phyloP scores from a whole-genome alignment of 2,329 filamentous ascomycete species.

The Fusarium bulbicola region DNA sequence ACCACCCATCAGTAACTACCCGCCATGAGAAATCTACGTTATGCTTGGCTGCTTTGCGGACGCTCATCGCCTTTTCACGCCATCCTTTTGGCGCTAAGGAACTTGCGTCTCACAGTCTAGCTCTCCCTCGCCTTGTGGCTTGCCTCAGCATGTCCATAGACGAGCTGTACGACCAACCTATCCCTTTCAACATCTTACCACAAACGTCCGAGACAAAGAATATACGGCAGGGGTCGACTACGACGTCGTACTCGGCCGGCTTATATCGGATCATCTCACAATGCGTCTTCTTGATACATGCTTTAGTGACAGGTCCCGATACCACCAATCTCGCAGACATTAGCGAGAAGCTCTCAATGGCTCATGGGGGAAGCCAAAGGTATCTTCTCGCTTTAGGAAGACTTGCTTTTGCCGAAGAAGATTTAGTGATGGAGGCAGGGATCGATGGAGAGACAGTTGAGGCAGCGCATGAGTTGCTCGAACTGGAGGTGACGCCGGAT shows the following conservation, averaged over 20 bases:
- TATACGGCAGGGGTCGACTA: constrained; percentile 12
- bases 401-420: constrained; percentile 84
- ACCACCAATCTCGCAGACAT: constrained; percentile 66
- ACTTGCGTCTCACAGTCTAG: constrained; percentile 73
- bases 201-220: constrained; percentile 22
- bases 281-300: constrained; percentile 60
- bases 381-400: constrained; percentile 83
- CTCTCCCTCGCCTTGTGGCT: constrained; percentile 78
- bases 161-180: constrained; percentile 70
- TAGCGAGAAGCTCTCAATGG: constrained; percentile 73
- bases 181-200: constrained; percentile 53
- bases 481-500: constrained; percentile 82
- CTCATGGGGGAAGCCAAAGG: constrained; percentile 79
- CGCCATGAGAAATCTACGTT: constrained; percentile 53
- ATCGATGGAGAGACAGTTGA: constrained; percentile 82
- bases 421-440: constrained; percentile 77
- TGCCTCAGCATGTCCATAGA: constrained; percentile 73
- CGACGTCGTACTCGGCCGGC: constrained; percentile 32
- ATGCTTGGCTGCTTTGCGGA: constrained; percentile 59
- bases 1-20: constrained; percentile 52
- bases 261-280: constrained; percentile 60
- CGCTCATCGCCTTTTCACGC: constrained; percentile 68
- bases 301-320: constrained; percentile 58
- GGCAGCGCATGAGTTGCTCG: constrained; percentile 82
- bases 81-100: constrained; percentile 70